A percentile compares a stretch with the other conserved stretches of the same genome.
These are phyloP conservation scores for Fusarium sp. DNA, from an alignment of 2,329 filamentous ascomycete species.

Conservation along the genomic window DNA sequence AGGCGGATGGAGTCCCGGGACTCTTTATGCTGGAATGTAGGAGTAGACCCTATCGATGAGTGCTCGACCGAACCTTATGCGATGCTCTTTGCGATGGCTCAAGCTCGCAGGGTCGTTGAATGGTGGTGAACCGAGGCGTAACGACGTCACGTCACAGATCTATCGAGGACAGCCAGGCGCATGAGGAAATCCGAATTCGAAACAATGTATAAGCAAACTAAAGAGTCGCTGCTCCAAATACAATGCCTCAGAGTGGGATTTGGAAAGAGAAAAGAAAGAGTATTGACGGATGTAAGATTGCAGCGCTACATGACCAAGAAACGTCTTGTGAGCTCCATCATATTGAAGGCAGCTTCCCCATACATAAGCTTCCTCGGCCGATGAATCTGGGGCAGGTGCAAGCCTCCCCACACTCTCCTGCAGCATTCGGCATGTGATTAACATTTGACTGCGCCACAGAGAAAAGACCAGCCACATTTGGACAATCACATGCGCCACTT, in stretches of 20 bases:
- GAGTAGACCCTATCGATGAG: neutral
- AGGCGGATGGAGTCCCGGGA: constrained; percentile 6
- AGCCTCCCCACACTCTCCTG: constrained; percentile 43
- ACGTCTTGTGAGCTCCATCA: constrained; percentile 31
- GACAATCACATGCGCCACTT: constrained; percentile 32
- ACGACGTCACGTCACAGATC: constrained; percentile 46
- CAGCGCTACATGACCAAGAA: constrained; percentile 13
- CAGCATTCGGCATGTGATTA: constrained; percentile 48
- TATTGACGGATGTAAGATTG: constrained; percentile 21
- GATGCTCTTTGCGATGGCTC: neutral
- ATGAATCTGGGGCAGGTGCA: constrained; percentile 46
- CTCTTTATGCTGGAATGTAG: constrained; percentile 1
- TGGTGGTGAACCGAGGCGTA: constrained; percentile 22
- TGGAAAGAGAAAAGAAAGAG: neutral
- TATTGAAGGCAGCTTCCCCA: constrained; percentile 26
- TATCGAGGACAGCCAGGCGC: constrained; percentile 23
- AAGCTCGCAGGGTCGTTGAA: constrained; percentile 10
- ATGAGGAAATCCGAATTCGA: constrained; percentile 26
- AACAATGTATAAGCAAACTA: neutral
- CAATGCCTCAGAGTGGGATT: neutral
- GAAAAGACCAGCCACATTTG: constrained; percentile 11
- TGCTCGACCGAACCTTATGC: neutral
- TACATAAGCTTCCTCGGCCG: constrained; percentile 48
- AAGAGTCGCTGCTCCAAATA: neutral
- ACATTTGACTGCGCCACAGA: constrained; percentile 38